Conservation (phyloP, 768 basidiomycete species). For the Phaeotremella skinneri region DNA sequence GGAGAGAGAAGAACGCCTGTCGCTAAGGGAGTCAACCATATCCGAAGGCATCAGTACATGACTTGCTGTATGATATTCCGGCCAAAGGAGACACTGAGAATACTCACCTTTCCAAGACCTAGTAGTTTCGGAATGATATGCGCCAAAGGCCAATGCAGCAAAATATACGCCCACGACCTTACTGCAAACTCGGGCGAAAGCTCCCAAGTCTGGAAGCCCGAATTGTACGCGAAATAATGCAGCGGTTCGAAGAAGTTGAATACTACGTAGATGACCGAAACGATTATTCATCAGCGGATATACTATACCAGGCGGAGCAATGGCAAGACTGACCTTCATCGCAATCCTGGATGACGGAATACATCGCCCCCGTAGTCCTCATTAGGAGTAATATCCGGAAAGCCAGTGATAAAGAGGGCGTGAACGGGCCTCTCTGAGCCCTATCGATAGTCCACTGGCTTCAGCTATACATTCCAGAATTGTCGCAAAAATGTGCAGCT, state of each 20-base stretch:
- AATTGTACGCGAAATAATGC: conserved; percentile 79
- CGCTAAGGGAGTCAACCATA: conserved; percentile 66
- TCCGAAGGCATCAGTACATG: too few relatives aligned
- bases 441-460: conserved; percentile 23
- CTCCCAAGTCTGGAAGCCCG: conserved; percentile 98
- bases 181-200: conserved; percentile 86
- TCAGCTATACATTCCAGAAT: conserved; percentile 6
- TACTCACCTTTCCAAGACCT: conserved; percentile 66
- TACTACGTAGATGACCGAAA: conserved; percentile 57
- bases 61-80: too few relatives aligned
- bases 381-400: conserved; percentile 78
- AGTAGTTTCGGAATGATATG: conserved; percentile 54
- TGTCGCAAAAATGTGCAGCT: conserved; percentile 5
- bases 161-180: conserved; percentile 89
- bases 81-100: background rate
- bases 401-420: conserved; percentile 77
- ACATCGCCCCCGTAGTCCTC: conserved; percentile 84
- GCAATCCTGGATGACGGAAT: conserved; percentile 89
- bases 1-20: conserved; percentile 80
- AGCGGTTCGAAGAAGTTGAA: conserved; percentile 99
- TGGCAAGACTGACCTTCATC: conserved; percentile 74
- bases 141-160: conserved; percentile 68
- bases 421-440: conserved; percentile 64
- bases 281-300: background rate
- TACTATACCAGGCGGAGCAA: background rate